These are phyloP conservation scores for Lodderomyces jiufengensis DNA, from an alignment of 1,139 yeast species.

Conservation along the genomic window DNA sequence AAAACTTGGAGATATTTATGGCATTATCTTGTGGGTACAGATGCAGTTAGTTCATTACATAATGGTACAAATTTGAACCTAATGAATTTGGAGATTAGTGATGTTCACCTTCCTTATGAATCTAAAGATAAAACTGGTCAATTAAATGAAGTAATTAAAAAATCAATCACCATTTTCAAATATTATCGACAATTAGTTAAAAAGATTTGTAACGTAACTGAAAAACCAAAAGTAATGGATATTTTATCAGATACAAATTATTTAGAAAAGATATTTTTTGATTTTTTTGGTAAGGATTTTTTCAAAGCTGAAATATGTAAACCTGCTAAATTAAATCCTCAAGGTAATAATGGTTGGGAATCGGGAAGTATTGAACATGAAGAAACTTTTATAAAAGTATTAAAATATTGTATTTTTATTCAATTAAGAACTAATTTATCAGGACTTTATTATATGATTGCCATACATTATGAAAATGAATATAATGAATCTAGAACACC, in stretches of 20 bases:
- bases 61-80: conserved; percentile 33
- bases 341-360: conserved; percentile 14
- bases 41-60: conserved; percentile 34
- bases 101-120: conserved; percentile 28
- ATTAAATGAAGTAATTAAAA: conserved; percentile 15
- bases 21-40: conserved; percentile 29
- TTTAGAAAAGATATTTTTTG: conserved; percentile 35
- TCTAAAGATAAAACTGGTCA: conserved; percentile 19
- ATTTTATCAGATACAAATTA: conserved; percentile 36
- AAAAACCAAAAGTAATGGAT: conserved; percentile 36
- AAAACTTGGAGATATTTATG: conserved; percentile 40
- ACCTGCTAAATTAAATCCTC: conserved; percentile 21
- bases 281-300: conserved; percentile 43
- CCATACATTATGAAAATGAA: conserved; percentile 40
- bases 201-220: conserved; percentile 27
- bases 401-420: conserved; percentile 34
- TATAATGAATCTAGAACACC: conserved; percentile 24
- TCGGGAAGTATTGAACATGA: conserved; percentile 20
- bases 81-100: conserved; percentile 26
- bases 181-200: conserved; percentile 31
- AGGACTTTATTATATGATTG: conserved; percentile 43
- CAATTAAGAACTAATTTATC: conserved; percentile 41
- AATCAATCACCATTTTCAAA: conserved; percentile 20
- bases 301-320: conserved; percentile 39
- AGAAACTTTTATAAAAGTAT: conserved; percentile 27